Base-by-base conservation (phyloP, 2,329 filamentous ascomycete species). In the Samsoniella hepiali region DNA sequence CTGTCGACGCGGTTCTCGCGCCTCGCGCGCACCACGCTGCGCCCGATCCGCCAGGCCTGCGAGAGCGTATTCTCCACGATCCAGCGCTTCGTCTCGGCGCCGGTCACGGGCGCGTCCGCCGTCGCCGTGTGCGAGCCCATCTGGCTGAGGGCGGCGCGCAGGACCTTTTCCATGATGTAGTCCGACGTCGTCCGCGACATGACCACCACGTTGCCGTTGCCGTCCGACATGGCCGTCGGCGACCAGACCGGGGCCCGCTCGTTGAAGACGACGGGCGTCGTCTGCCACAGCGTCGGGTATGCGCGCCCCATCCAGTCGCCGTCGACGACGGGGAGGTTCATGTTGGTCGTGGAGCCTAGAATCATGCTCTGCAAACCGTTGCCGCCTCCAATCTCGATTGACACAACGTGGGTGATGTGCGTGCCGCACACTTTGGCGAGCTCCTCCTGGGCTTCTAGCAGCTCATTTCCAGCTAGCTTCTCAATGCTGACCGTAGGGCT, bases 331-430 rank as follows among this genome's bases (percentile, higher is more conserved):
- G 82, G 82, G 1, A 83, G 66, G 62, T 83, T 73, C 71, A 86
- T 81, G 65, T 82, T 79, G 1, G 75, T 75, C 59, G 79, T 81
- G 0, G 82, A 81, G 5, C 84, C 84, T 5, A 87, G 72, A 4
- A 86, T 77, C 73, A 88, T 76, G 9, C 82, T 81, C 66, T 85
- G 81, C 9, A 88, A 75, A 0, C 87, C 86, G 66, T 90, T 90
- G 5, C 81, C 82, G 7, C 88, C 87, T n/a, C 88, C 88, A 61
- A 90, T 87, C 68, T 90, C 87, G 11, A 88, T 72, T 1, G 84
- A 80, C 65, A 89, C 84, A 65, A 88, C 82, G 44, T 84, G 83
- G 27, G 85, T 82, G 29, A 83, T 79, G 1, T 71, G 70, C 17
- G 73, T 70, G 44, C 77, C 74, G 55, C 81, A 76, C 34, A 82